A percentile compares a stretch with the other conserved stretches of the same genome.
Evolutionary conservation across 208 protist genomes (phyloP).

Genomic region (Crithidia sp.): DNA sequence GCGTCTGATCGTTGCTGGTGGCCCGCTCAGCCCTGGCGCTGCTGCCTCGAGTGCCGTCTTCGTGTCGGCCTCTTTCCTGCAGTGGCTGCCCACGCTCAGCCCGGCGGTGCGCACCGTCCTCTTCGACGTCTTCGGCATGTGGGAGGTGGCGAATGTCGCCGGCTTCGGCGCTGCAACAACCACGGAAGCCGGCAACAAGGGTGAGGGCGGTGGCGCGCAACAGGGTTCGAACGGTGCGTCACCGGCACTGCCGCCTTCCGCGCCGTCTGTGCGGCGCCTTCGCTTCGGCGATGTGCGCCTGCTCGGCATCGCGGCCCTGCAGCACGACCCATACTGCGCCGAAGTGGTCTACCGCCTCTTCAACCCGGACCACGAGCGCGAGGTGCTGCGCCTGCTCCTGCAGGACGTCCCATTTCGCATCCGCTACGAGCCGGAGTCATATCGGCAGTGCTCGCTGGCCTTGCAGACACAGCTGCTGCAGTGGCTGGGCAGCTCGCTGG

Average conservation of each 20-base stretch:
- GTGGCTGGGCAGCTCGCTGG: constrained; percentile 75
- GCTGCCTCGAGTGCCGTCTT: constrained; percentile 13
- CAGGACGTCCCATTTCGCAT: constrained; percentile 62
- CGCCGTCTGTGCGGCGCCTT: constrained; percentile 31
- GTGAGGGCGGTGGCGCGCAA: not conserved
- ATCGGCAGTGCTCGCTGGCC: constrained; percentile 41
- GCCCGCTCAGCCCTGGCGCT: not conserved
- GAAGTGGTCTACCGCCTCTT: constrained; percentile 41
- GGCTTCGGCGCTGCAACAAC: constrained; percentile 36
- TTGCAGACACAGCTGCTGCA: constrained; percentile 69
- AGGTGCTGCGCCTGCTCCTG: constrained; percentile 57
- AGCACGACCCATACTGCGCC: constrained; percentile 48
- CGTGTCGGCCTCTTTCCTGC: constrained; percentile 51
- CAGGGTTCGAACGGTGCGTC: not conserved
- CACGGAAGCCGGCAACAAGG: not conserved
- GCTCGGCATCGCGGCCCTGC: constrained; percentile 63
- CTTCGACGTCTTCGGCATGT: constrained; percentile 76
- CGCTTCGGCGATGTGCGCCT: constrained; percentile 78
- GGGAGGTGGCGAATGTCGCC: constrained; percentile 46
- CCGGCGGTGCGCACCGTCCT: constrained; percentile 72
- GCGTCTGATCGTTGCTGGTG: not conserved
- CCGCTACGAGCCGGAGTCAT: constrained; percentile 54
- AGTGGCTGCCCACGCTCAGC: constrained; percentile 58
- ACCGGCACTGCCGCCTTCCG: too few relatives aligned
- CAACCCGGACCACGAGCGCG: constrained; percentile 71